Conservation (phyloP, 2,329 filamentous ascomycete genomes). For the Dissoconium aciculare region DNA sequence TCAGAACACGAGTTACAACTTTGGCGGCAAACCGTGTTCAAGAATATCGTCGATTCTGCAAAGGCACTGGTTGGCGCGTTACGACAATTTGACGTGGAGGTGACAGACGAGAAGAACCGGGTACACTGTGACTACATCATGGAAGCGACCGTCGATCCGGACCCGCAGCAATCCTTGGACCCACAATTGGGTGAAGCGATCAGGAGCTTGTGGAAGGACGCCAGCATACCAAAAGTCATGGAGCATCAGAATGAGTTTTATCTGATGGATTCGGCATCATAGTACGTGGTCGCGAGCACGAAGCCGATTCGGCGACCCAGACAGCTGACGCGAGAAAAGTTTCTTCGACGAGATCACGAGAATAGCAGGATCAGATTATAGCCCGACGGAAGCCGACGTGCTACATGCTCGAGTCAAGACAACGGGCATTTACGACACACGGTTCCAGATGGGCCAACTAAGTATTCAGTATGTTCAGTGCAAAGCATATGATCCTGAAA, state of each 20-base stretch:
- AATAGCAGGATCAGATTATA: slow-evolving; percentile 72
- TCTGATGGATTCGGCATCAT: slow-evolving; percentile 96
- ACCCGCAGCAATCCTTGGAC: slow-evolving; percentile 75
- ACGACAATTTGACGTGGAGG: slow-evolving; percentile 77
- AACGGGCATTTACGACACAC: slow-evolving; percentile 96
- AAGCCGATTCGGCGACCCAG: slow-evolving; percentile 6
- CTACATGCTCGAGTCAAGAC: slow-evolving; percentile 93
- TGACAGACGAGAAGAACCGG: slow-evolving; percentile 54
- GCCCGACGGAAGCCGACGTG: slow-evolving; percentile 88
- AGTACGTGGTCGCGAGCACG: slow-evolving; percentile 40
- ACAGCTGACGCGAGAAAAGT: slow-evolving; percentile 34
- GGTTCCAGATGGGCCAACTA: slow-evolving; percentile 95
- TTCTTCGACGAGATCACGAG: slow-evolving; percentile 89
- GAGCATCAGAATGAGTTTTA: slow-evolving; percentile 97
- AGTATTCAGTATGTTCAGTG: slow-evolving; percentile 75
- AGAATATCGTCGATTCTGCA: slow-evolving; percentile 93
- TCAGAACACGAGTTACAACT: slow-evolving; percentile 83
- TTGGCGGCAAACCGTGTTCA: slow-evolving; percentile 93
- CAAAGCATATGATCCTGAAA: not conserved
- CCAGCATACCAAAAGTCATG: slow-evolving; percentile 66
- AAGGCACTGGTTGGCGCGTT: slow-evolving; percentile 86
- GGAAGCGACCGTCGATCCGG: slow-evolving; percentile 79
- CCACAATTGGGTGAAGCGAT: slow-evolving; percentile 68
- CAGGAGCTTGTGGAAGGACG: slow-evolving; percentile 78
- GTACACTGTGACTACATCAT: slow-evolving; percentile 65